Base-by-base conservation (phyloP, 176 grass and related monocot genomes). In the Coix lacrymajobi region DNA sequence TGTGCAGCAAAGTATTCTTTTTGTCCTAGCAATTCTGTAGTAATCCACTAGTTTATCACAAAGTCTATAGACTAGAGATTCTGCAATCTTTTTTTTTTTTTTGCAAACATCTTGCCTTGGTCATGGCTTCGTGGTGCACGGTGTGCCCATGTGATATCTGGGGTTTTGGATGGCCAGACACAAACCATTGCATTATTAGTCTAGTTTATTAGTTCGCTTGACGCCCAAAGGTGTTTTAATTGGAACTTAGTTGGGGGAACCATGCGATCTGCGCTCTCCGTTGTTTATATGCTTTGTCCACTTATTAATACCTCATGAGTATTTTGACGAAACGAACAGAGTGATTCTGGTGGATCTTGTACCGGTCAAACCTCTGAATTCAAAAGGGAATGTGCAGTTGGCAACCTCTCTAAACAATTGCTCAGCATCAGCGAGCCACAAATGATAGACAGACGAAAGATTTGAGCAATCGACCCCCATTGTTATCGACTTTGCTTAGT, bases 121-220 rank as follows among this genome's bases (percentile, higher is more conserved):
- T 90, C 70, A 81, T 68, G 73, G 66, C 36, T 71, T 37, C 33
- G 8, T 82, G 72, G 14, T 29, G 81, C 76, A 62, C 62, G 75
- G 11, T 51, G 68, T 51, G 32, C 88, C 73, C 88, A 90, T 90
- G 88, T 90, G 88, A 49, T 49, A 38, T 41, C 75, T 83, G 67
- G 73, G 78, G 74, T 57, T 79, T 79, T 75, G 52, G 63, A 66
- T 60, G 75, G 63, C 78, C 44, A 79, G 29, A 45, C 17, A 37
- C 22, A n/a, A 69, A 56, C 73, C 13, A 48, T 75, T 52, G 68
- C 68, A 51, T 57, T 68, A 60, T 88, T 81, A 76, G 64, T 33
- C 66, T 85, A 87, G 37, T 79, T 86, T 87, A 79, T 86, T 87
- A 79, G 71, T 64, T 46, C 36, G 40, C 61, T 43, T 84, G 26